Base-by-base conservation (phyloP, 179 eudicot genomes). In the Silene noctiflora region DNA sequence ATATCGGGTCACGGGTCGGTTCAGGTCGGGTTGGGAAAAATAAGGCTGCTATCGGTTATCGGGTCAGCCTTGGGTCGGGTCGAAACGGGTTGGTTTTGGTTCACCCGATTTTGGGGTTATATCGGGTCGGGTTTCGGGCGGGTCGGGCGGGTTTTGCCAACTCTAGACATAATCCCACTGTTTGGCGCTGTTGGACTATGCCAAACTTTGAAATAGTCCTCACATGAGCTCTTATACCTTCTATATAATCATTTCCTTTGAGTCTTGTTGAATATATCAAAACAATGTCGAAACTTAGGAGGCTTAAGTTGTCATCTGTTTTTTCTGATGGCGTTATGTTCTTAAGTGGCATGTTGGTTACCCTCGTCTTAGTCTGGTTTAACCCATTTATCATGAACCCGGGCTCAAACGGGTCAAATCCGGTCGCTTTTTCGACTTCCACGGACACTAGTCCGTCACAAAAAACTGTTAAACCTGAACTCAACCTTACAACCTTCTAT, bases 401-500 rank as follows among this genome's bases (percentile, higher is more conserved):
- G 19, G 5, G 17, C 3, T 20, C 35, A 16, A 69, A 21, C 7
- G 0, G 8, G 20, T 46, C 35, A 17, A 69, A 13, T 46, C 35
- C 60, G 4, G 20, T 17, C 73, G 33, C 60, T 69, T 46, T 17
- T 69, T 13, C 35, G 59, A 11, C 53, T 24, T 33, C 71, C 55
- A 8, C 27, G 4, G 17, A 19, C 17, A 9, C 44, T 22, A 39
- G 6, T 1, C 53, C 55, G 21, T 48, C 71, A 35, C 71, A 42
- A 39, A 39, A 67, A 67, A 10, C 53, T 10, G 48, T 9, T 67
- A 67, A 19, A 42, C 3, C 71, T 19, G 10, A 10, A 46, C 71
- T 39, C 13, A 67, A 67, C 24, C 55, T 67, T 19, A 83, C 81
- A 0, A 75, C 82, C 6, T 85, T 85, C 83, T 85, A 81, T 72